A percentile compares a stretch with the other conserved stretches of the same genome.
Evolutionary conservation across 2,329 filamentous ascomycete species (phyloP).

Genomic region (Fusarium lyarnte): DNA sequence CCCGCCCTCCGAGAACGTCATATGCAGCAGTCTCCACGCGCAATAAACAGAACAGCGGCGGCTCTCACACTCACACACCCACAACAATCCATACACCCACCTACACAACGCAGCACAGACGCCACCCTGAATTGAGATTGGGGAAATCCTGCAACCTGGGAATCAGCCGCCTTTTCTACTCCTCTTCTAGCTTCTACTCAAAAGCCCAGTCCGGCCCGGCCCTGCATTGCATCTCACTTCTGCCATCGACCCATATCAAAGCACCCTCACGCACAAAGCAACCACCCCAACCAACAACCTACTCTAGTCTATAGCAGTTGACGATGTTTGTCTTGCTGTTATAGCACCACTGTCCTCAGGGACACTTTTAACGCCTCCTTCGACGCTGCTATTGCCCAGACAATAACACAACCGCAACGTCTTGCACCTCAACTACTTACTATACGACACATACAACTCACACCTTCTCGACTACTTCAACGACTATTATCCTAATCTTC

Average conservation of each 20-base stretch:
- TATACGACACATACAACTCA: constrained; percentile 28
- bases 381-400: constrained; percentile 16
- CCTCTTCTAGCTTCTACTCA: constrained; percentile 39
- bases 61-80: constrained; percentile 8
- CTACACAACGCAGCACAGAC: constrained; percentile 28
- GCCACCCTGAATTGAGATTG: constrained; percentile 37
- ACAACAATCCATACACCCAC: constrained; percentile 25
- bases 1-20: constrained; percentile 39
- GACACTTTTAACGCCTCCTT: constrained; percentile 42
- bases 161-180: constrained; percentile 37
- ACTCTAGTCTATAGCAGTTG: constrained; percentile 34
- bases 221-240: constrained; percentile 37
- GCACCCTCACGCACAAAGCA: not conserved
- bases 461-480: not conserved
- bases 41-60: constrained; percentile 32
- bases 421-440: constrained; percentile 37
- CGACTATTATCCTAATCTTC: constrained; percentile 3
- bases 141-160: constrained; percentile 36
- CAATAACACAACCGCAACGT: constrained; percentile 28
- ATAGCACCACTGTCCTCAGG: constrained; percentile 53
- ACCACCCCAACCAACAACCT: constrained; percentile 3
- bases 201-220: constrained; percentile 41
- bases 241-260: constrained; percentile 34
- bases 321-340: constrained; percentile 49
- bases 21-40: constrained; percentile 38